Evolutionary conservation across 1,284 basidiomycete species (phyloP), one percentile per base, ranked within the genome.

Genomic region (Filobasidium uniguttulatum): DNA sequence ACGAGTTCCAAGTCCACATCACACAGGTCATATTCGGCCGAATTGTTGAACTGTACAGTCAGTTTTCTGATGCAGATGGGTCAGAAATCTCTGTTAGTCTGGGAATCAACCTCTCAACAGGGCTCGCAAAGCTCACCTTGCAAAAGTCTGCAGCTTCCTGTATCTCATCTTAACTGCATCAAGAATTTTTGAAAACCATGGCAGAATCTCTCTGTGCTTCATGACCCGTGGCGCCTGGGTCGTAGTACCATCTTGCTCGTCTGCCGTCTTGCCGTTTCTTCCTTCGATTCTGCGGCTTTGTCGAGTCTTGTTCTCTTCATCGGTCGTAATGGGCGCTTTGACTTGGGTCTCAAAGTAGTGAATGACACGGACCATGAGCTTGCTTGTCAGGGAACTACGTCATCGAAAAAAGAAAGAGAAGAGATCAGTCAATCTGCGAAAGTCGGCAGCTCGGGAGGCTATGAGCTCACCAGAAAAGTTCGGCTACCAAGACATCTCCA

Each of bases 341-440:
- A 97, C 79, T 72, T 96, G 91, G 2, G 83, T 84, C 56, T 94
- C 89, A 63, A 98, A 96, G 67, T 89, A 91, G 62, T 85, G 86
- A 44, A 83, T 85, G 44, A 96, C 82, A 46, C 90, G 80, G 58
- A 85, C 79, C 76, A 93, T 86, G 38, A 93, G 73, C 62, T 83
- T 86, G 67, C 91, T 87, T 0, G 87, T 90, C 45, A 94, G 73
- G 17, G 83, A 83, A 64, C 89, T 73, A 57, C n/a, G n/a, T n/a
- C n/a, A n/a, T n/a, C n/a, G n/a, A n/a, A n/a, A n/a, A n/a, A n/a
- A n/a, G 15, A 19, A 5, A 17, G 5, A 15, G 8, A 9, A 22
- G 22, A 8, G 14, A 30, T 14, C 35, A 28, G 40, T 48, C 33
- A 44, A 10, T n/a, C n/a, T n/a, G n/a, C 34, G 15, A 28, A 30